Percentiles rank a stretch among this genome's conserved stretches.
phyloP scores from a whole-genome alignment of 2,329 filamentous ascomycete genomes.

The Fusarium verrucosum region DNA sequence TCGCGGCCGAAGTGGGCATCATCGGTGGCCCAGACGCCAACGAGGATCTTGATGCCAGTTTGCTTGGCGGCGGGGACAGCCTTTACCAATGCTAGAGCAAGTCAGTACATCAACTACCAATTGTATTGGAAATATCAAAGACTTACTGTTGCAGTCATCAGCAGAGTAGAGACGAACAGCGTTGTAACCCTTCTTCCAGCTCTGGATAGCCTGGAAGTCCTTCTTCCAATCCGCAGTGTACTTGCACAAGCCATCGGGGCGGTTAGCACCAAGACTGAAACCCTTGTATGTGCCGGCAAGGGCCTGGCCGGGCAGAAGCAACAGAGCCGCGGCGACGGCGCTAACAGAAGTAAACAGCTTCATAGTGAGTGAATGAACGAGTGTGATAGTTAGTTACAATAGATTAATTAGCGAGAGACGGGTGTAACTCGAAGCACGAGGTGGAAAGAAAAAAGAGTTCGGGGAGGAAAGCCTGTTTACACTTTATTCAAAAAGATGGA shows the following conservation, averaged over 20 bases:
- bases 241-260: conserved; percentile 36
- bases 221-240: conserved; percentile 39
- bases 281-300: conserved; percentile 39
- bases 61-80: conserved; percentile 42
- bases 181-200: conserved; percentile 42
- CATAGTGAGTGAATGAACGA: conserved; percentile 21
- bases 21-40: conserved; percentile 39
- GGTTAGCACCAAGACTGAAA: conserved; percentile 41
- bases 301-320: conserved; percentile 36
- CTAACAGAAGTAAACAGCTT: conserved; percentile 32
- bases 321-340: conserved; percentile 27
- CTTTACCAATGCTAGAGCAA: conserved; percentile 32
- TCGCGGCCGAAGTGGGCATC: conserved; percentile 38
- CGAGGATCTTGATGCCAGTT: conserved; percentile 37
- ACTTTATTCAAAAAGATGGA: conserved; percentile 4
- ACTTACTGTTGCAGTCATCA: conserved; percentile 39
- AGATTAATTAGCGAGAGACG: conserved; percentile 15
- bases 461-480: conserved; percentile 1
- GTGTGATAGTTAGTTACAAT: neutral
- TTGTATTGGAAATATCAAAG: no score
- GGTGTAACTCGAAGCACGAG: conserved; percentile 2
- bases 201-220: conserved; percentile 41
- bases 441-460: neutral
- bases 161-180: conserved; percentile 37
- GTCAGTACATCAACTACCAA: neutral